Evolutionary conservation across 1,284 basidiomycete genomes (phyloP), one percentile per base, ranked within the genome.

Genomic region (Singerocomus rubriflavus): DNA sequence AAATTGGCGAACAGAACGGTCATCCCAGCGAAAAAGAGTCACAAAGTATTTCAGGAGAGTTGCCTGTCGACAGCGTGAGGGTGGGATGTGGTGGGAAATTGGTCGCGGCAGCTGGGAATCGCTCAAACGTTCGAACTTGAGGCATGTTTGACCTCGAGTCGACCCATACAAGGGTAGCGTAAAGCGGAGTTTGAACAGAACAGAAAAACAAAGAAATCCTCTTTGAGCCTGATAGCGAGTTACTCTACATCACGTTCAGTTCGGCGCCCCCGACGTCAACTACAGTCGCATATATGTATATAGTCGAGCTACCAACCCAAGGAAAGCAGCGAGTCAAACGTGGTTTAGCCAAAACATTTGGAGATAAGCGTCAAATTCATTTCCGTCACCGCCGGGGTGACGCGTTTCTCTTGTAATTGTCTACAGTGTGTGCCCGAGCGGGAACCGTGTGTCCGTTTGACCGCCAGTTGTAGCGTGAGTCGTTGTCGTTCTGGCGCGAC

Each of bases 1-100:
- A 78, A 61, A 46, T 79, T 78, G 52, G 70, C 71, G 66, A 83
- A 83, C 55, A 77, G 74, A 40, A 82, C 69, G 35, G 81, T 82
- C 81, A 83, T 83, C 7, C 11, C 38, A 16, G 27, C 29, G 36
- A 31, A 34, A 46, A 38, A 38, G 2, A 21, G 47, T 53, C 30
- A 49, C 41, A 30, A 39, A 27, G 31, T 46, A 37, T 36, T 29
- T 48, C 44, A 41, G 44, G 47, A 14, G 12, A 25, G 30, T 30
- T 40, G 65, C 59, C 57, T 59, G 65, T 54, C 61, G 62, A 39
- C 62, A 40, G 51, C 44, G 57, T 57, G 59, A 67, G 62, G 49
- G 16, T 36, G 33, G 44, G 17, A 35, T 38, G 39, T 35, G 36
- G 41, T 47, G 52, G 43, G 45, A 45, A 41, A 26, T 21, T 2